Conservation (phyloP, 2,329 filamentous ascomycete species). For the Rutstroemia sp. region DNA sequence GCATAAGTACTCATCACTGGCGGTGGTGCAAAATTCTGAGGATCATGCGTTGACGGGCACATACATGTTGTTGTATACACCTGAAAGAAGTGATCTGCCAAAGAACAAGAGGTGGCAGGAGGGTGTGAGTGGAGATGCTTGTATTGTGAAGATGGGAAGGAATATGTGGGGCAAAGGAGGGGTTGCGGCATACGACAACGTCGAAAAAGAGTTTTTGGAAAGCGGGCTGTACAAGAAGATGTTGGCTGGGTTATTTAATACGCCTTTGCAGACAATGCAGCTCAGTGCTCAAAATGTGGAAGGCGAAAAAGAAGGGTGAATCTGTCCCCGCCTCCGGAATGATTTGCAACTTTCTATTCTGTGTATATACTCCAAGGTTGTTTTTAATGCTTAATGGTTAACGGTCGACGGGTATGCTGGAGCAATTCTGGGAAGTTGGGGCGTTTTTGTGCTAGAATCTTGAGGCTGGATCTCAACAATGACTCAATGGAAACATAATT, state of each 20-base stretch:
- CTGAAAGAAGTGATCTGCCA: slow-evolving; percentile 1
- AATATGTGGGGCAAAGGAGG: slow-evolving; percentile 6
- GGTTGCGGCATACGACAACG: slow-evolving; percentile 2
- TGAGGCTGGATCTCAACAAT: too few species aligned
- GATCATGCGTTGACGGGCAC: slow-evolving; percentile 4
- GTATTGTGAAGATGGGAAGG: slow-evolving; percentile 6
- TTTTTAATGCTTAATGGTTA: too few species aligned
- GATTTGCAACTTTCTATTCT: too few species aligned
- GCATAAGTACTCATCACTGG: slow-evolving; percentile 3
- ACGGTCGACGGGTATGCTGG: too few species aligned
- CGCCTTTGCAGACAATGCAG: not conserved
- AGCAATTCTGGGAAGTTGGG: too few species aligned
- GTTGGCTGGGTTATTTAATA: slow-evolving; percentile 4
- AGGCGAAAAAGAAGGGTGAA: not conserved
- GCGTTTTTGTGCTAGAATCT: too few species aligned
- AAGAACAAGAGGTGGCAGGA: slow-evolving; percentile 4
- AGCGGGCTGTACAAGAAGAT: slow-evolving; percentile 4
- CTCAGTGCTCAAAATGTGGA: not conserved
- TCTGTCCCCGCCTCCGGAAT: too few species aligned
- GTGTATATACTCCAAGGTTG: too few species aligned
- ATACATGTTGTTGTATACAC: slow-evolving; percentile 7
- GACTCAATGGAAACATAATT: too few species aligned
- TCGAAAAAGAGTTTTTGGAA: slow-evolving; percentile 7
- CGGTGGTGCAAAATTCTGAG: not conserved
- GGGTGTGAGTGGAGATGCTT: slow-evolving; percentile 7